Conservation (phyloP, 441 rosid species). For the Kokia cookei region DNA sequence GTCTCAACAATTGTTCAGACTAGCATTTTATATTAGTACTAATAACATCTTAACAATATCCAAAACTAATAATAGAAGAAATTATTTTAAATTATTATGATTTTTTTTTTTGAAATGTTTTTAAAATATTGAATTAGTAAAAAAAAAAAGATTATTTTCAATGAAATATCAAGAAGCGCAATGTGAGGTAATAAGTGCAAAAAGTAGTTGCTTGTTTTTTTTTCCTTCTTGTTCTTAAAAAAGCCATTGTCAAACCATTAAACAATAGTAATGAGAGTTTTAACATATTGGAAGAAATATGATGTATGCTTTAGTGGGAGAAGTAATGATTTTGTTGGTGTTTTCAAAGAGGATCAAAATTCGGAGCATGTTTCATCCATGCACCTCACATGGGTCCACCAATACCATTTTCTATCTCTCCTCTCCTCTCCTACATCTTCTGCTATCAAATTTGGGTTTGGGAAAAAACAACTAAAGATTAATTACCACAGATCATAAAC, state of each 20-base stretch:
- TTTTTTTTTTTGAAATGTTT: too few relatives aligned
- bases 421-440: neutral
- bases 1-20: too few relatives aligned
- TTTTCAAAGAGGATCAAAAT: constrained; percentile 41
- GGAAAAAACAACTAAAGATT: neutral
- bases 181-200: constrained; percentile 17
- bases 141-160: too few relatives aligned
- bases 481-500: too few relatives aligned
- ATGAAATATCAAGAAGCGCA: too few relatives aligned
- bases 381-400: constrained; percentile 35
- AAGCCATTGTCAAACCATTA: constrained; percentile 17
- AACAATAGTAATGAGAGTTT: neutral
- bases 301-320: constrained; percentile 39
- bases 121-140: too few relatives aligned
- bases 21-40: too few relatives aligned
- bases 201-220: constrained; percentile 9
- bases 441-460: neutral
- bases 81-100: too few relatives aligned
- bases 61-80: too few relatives aligned
- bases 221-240: neutral
- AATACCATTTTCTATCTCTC: neutral
- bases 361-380: constrained; percentile 46
- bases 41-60: too few relatives aligned
- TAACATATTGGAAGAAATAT: neutral
- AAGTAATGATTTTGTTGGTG: constrained; percentile 58